These are phyloP conservation scores for Aegilops umbellulata DNA, from an alignment of 176 grass and related monocot species.

Conservation along the genomic window DNA sequence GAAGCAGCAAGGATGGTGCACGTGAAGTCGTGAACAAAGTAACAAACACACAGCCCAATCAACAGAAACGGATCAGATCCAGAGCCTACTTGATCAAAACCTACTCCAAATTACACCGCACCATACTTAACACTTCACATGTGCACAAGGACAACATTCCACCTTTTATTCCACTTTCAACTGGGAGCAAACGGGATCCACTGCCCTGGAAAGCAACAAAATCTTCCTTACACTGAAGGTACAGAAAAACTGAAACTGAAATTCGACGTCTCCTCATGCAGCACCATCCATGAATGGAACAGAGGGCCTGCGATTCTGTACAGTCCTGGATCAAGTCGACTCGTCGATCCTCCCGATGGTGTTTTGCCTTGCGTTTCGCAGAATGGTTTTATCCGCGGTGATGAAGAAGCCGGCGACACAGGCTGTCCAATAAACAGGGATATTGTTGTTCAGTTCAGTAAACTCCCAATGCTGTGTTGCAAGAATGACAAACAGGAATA, in stretches of 20 bases:
- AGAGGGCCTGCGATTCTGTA: background rate
- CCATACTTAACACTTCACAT: background rate
- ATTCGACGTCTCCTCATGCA: background rate
- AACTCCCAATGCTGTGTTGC: background rate
- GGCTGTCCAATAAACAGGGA: conserved; percentile 42
- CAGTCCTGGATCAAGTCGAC: conserved; percentile 28
- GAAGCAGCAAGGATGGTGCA: too few species aligned
- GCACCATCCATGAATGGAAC: background rate
- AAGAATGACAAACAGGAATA: background rate
- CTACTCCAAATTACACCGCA: background rate
- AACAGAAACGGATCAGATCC: background rate
- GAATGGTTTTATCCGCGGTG: conserved; percentile 72
- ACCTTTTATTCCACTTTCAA: conserved; percentile 32
- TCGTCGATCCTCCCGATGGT: conserved; percentile 70
- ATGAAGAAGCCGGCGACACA: conserved; percentile 88
- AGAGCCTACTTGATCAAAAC: background rate
- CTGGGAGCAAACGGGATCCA: background rate
- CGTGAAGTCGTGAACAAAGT: too few species aligned
- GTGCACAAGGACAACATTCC: background rate
- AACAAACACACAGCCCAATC: background rate
- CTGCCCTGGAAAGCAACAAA: background rate
- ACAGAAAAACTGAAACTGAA: background rate
- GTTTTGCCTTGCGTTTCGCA: conserved; percentile 72
- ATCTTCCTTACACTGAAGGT: background rate
- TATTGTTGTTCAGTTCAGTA: background rate